A percentile compares a stretch with the other conserved stretches of the same genome.
Evolutionary conservation across 2,329 filamentous ascomycete species (phyloP).

Genomic region (Tolypocladium tropicale): DNA sequence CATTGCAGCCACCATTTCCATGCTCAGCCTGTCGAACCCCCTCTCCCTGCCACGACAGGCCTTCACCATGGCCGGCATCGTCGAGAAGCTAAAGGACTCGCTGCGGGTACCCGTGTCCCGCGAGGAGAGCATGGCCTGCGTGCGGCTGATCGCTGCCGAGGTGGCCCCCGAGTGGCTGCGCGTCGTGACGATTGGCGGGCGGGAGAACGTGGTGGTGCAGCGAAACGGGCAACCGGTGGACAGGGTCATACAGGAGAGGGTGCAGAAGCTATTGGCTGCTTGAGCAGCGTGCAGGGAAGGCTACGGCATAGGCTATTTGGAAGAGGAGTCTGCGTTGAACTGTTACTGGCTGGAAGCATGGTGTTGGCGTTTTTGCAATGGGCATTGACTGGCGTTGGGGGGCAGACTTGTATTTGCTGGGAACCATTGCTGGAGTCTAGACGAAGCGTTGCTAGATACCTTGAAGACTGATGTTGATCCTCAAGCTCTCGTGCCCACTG

Average conservation of each 20-base stretch:
- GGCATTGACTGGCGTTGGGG: constrained; percentile 2
- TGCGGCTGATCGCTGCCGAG: constrained; percentile 41
- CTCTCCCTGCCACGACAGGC: constrained; percentile 45
- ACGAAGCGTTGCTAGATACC: background rate
- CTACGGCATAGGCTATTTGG: background rate
- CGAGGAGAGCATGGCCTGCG: constrained; percentile 40
- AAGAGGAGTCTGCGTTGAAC: background rate
- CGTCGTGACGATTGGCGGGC: constrained; percentile 38
- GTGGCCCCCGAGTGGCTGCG: constrained; percentile 47
- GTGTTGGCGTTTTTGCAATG: constrained; percentile 1
- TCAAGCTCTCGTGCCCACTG: background rate
- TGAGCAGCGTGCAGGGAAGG: constrained; percentile 4
- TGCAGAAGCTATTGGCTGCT: constrained; percentile 19
- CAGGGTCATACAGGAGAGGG: constrained; percentile 24
- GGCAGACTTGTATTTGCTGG: background rate
- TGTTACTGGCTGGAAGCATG: constrained; percentile 2
- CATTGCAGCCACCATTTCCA: constrained; percentile 55
- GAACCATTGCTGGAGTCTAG: background rate
- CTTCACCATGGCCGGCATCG: constrained; percentile 53
- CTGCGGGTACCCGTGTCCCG: constrained; percentile 43
- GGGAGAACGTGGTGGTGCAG: constrained; percentile 49
- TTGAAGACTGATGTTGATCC: background rate
- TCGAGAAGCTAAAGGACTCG: constrained; percentile 59
- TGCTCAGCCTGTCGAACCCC: constrained; percentile 47
- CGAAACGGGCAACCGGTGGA: constrained; percentile 29